phyloP scores from a whole-genome alignment of 371 early-diverging fungal genomes.

The Syncephalastrum contaminatum region DNA sequence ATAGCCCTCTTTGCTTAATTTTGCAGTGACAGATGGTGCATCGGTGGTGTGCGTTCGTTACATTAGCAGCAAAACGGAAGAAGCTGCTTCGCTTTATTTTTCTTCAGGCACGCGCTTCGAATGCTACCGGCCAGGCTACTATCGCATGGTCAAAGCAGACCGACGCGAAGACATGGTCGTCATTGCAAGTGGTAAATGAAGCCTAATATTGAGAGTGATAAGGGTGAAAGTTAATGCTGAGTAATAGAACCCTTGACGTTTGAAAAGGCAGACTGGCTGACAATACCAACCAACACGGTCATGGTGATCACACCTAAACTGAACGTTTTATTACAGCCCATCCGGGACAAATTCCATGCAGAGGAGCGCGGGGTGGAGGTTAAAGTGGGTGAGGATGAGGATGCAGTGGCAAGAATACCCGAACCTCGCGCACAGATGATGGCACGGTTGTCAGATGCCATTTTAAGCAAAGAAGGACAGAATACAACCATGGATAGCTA shows the following conservation, averaged over 20 bases:
- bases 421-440: constrained; percentile 39
- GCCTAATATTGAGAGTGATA: not conserved
- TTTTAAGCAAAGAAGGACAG: too few species aligned
- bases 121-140: constrained; percentile 62
- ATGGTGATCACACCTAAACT: constrained; percentile 75
- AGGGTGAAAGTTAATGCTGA: not conserved
- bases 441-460: constrained; percentile 2
- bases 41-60: constrained; percentile 83
- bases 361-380: constrained; percentile 37
- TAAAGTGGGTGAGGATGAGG: constrained; percentile 34
- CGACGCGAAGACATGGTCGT: constrained; percentile 83
- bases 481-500: too few species aligned
- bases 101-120: constrained; percentile 74
- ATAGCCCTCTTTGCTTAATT: constrained; percentile 73
- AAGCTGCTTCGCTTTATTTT: constrained; percentile 80
- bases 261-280: constrained; percentile 82
- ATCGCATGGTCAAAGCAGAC: constrained; percentile 80
- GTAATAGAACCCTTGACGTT: constrained; percentile 77
- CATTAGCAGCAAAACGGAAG: constrained; percentile 61
- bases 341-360: constrained; percentile 69
- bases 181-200: constrained; percentile 66
- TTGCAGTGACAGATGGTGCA: constrained; percentile 87
- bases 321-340: constrained; percentile 76
- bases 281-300: constrained; percentile 78
- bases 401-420: constrained; percentile 39